Conservation (phyloP, 1,139 yeast genomes). For the Suhomyces bolitotheri region DNA sequence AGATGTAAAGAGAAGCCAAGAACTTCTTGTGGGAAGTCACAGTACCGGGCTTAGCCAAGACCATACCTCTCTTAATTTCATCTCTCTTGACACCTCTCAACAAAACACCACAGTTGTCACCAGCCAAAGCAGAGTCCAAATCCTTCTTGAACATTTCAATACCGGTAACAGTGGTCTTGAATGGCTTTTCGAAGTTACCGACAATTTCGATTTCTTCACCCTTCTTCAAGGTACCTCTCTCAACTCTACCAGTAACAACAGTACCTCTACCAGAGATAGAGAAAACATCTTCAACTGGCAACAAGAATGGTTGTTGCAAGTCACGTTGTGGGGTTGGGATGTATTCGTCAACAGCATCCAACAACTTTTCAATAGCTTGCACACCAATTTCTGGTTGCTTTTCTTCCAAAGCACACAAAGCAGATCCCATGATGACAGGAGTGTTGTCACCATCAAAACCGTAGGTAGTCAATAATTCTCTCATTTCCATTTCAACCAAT, state of each 20-base stretch:
- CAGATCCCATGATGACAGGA: conserved; percentile 98
- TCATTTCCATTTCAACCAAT: conserved; percentile 99
- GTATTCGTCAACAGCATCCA: conserved; percentile 90
- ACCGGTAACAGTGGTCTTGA: conserved; percentile 95
- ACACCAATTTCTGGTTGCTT: conserved; percentile 90
- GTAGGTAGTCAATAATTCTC: conserved; percentile 85
- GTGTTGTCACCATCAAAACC: conserved; percentile 98
- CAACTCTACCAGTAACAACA: conserved; percentile 98
- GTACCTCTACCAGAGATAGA: conserved; percentile 99
- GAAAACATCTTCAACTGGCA: conserved; percentile 97
- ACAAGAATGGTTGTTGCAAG: conserved; percentile 91
- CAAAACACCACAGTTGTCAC: conserved; percentile 97
- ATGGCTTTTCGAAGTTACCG: conserved; percentile 82
- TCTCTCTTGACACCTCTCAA: conserved; percentile 99
- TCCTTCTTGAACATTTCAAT: conserved; percentile 99
- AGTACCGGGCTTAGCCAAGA: conserved; percentile 88
- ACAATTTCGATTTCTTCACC: conserved; percentile 98
- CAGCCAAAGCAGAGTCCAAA: conserved; percentile 95
- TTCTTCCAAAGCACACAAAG: conserved; percentile 91
- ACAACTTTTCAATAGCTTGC: conserved; percentile 76
- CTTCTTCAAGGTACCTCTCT: conserved; percentile 94
- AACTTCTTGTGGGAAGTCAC: conserved; percentile 92
- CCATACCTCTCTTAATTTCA: conserved; percentile 97
- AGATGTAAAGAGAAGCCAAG: conserved; percentile 88
- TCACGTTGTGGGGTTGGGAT: conserved; percentile 98